Evolutionary conservation across 1,284 basidiomycete genomes (phyloP), one percentile per base, ranked within the genome.

Genomic region (Ustilago trichophora): DNA sequence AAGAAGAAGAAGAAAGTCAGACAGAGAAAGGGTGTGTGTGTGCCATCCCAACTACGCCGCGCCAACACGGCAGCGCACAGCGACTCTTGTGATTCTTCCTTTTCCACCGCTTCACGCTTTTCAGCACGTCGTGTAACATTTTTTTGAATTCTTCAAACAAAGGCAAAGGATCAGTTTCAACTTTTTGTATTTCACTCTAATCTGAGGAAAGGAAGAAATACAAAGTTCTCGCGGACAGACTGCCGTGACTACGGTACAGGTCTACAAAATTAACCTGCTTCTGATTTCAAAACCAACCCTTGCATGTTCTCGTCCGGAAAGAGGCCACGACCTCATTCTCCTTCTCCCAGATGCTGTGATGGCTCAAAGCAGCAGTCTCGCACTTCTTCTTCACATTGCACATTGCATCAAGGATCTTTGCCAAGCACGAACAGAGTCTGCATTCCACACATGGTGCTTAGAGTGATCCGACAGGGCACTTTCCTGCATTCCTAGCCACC

Each of bases 231-330:
- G n/a, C n/a, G n/a, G n/a, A n/a, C n/a, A 37, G 19, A 11, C 19
- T 37, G 6, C 22, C 22, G 36, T 22, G 36, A 38, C 36, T 38
- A 38, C 36, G 19, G 36, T 24, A 38, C 19, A 8, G 4, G 33
- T 24, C n/a, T 48, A 21, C 22, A 48, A 32, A 36, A 29, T 37
- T 31, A n/a, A n/a, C n/a, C n/a, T n/a, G n/a, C n/a, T n/a, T n/a
- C n/a, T 34, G 32, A 12, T 12, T 34, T 34, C 32, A 34, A 34
- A 34, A 6, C n/a, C n/a, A 12, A 34, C 9, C 11, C 9, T 22
- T 18, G 3, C 13, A 15, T 16, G 18, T 21, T 52, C 43, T 53
- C 51, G 51, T 53, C 51, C 51, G 51, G 51, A 46, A 53, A 25
- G n/a, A n/a, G n/a, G n/a, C n/a, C n/a, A n/a, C n/a, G n/a, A n/a